Conservation (phyloP, 2,329 filamentous ascomycete genomes). For the Neofusicoccum laricinum region DNA sequence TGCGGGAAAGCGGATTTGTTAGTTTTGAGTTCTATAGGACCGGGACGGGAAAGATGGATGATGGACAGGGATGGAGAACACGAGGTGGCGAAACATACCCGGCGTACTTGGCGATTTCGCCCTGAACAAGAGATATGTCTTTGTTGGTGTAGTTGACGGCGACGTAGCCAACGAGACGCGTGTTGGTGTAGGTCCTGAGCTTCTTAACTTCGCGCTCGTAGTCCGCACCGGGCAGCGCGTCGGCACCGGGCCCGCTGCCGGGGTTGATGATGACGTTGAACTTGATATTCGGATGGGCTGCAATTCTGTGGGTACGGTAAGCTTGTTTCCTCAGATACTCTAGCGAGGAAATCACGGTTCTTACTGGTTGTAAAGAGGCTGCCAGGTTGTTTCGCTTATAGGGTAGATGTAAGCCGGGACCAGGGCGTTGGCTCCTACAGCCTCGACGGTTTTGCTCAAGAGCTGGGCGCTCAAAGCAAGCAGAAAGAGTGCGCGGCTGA, state of each 20-base stretch:
- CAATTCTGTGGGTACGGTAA: background rate
- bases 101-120: background rate
- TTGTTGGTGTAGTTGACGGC: slow-evolving; percentile 51
- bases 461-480: background rate
- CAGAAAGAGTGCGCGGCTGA: background rate
- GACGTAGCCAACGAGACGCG: slow-evolving; percentile 50
- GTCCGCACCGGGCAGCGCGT: background rate
- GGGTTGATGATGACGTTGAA: slow-evolving; percentile 8
- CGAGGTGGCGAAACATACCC: background rate
- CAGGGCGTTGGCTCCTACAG: background rate
- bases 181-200: slow-evolving; percentile 54
- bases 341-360: no score
- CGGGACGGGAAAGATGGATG: background rate
- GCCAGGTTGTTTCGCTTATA: background rate
- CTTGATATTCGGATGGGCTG: background rate
- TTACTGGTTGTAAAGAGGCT: background rate
- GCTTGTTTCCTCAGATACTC: no score
- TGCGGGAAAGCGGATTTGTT: background rate
- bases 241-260: background rate
- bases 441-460: background rate
- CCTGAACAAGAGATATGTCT: slow-evolving; percentile 57
- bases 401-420: background rate
- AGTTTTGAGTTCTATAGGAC: no score
- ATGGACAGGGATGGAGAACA: background rate
- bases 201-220: background rate